Percentiles rank a stretch among this genome's conserved stretches.
Conservation (phyloP, 176 grass and related monocot genomes). For the Bothriochloa decipiens region DNA sequence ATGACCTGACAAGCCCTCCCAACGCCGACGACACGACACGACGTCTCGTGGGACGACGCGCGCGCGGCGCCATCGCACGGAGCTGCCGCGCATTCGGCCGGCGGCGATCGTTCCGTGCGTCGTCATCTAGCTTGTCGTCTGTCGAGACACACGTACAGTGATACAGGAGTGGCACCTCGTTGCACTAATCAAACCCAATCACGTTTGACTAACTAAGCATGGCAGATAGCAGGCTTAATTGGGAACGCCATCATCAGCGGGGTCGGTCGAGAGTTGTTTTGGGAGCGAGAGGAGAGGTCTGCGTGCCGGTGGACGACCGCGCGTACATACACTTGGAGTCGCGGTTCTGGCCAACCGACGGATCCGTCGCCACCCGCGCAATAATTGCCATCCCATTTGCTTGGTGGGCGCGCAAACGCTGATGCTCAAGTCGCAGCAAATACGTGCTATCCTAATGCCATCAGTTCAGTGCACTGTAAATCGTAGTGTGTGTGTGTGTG, state of each 20-base stretch:
- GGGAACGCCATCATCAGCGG: not conserved
- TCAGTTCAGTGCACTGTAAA: not conserved
- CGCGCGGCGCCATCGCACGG: not conserved
- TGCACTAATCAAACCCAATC: not conserved
- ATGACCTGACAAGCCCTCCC: constrained; percentile 51
- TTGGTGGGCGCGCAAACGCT: constrained; percentile 41
- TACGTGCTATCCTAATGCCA: constrained; percentile 11
- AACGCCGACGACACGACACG: constrained; percentile 47
- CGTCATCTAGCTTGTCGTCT: constrained; percentile 34
- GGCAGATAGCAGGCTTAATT: not conserved
- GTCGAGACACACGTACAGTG: not conserved
- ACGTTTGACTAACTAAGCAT: constrained; percentile 31
- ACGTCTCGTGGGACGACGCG: constrained; percentile 21
- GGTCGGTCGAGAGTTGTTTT: constrained; percentile 12
- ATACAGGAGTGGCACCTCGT: constrained; percentile 22
- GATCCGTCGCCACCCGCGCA: constrained; percentile 32
- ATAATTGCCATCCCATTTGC: constrained; percentile 38
- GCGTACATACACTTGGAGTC: constrained; percentile 33
- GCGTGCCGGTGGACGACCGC: not conserved
- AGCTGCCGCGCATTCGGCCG: not conserved
- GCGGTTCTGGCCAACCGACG: constrained; percentile 51
- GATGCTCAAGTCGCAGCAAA: constrained; percentile 49
- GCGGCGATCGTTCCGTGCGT: constrained; percentile 3
- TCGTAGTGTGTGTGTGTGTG: not conserved
- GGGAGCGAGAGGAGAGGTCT: not conserved